Evolutionary conservation across 768 basidiomycete genomes (phyloP).

Genomic region (Sutorius australiensis): DNA sequence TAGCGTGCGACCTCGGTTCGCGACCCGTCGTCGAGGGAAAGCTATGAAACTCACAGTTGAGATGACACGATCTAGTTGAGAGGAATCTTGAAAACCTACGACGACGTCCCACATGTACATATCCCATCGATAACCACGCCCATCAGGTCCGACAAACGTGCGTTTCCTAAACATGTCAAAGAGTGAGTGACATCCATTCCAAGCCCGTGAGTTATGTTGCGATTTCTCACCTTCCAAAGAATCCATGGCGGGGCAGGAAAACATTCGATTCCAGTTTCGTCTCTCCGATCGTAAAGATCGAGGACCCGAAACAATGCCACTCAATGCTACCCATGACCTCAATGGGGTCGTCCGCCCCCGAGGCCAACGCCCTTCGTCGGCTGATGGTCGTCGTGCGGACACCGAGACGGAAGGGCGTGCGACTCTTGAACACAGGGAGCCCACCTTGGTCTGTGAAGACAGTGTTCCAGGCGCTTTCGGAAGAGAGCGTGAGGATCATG

Average conservation of each 20-base stretch:
- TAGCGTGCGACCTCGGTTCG: slow-evolving; percentile 15
- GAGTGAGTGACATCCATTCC: not conserved
- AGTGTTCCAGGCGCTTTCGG: slow-evolving; percentile 24
- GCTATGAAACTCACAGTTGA: slow-evolving; percentile 4
- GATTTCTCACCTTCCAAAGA: slow-evolving; percentile 13
- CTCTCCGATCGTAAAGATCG: slow-evolving; percentile 29
- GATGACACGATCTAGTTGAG: not conserved
- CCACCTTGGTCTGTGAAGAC: slow-evolving; percentile 27
- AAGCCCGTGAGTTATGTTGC: not conserved
- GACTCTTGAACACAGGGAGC: slow-evolving; percentile 24
- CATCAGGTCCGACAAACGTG: slow-evolving; percentile 33
- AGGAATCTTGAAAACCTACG: slow-evolving; percentile 2
- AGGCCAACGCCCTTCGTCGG: slow-evolving; percentile 3
- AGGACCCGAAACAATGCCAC: slow-evolving; percentile 29
- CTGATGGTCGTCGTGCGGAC: slow-evolving; percentile 18
- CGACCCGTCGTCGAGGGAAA: slow-evolving; percentile 19
- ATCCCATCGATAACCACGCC: slow-evolving; percentile 32
- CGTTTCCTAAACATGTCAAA: slow-evolving; percentile 12
- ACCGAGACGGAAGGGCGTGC: slow-evolving; percentile 21
- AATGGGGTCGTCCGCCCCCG: slow-evolving; percentile 18
- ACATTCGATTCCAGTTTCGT: slow-evolving; percentile 20
- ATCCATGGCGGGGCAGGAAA: slow-evolving; percentile 22
- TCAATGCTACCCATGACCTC: slow-evolving; percentile 31
- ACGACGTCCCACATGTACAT: slow-evolving; percentile 9
- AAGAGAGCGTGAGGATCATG: slow-evolving; percentile 26